Evolutionary conservation across 2,329 filamentous ascomycete species (phyloP).

Genomic region (Aspergillus arachidicola): DNA sequence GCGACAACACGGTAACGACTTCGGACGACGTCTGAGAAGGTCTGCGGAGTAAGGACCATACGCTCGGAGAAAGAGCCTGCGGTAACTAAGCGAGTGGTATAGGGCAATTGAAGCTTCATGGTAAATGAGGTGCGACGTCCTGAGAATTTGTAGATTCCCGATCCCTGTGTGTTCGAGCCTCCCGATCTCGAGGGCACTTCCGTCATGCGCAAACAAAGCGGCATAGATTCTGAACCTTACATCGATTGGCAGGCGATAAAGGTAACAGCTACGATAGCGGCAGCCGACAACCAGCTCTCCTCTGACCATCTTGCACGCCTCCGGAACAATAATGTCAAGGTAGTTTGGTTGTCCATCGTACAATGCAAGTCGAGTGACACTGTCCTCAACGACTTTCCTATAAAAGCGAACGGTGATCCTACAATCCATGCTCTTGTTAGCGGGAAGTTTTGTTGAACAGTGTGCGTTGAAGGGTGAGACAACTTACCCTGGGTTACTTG

Average conservation of each 20-base stretch:
- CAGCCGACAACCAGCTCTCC: constrained; percentile 5
- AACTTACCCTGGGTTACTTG: constrained; percentile 14
- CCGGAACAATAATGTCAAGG: constrained; percentile 7
- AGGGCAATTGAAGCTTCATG: constrained; percentile 23
- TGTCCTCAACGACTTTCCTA: constrained; percentile 9
- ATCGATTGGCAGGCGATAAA: constrained; percentile 19
- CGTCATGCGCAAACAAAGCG: constrained; percentile 14
- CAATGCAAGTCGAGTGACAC: constrained; percentile 5
- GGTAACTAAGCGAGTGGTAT: constrained; percentile 20
- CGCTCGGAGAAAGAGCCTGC: constrained; percentile 16
- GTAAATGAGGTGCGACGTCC: constrained; percentile 20
- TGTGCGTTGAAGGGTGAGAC: not conserved
- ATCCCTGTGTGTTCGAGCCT: constrained; percentile 6
- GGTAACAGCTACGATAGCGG: constrained; percentile 11
- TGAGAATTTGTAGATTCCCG: constrained; percentile 18
- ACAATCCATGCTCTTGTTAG: not conserved
- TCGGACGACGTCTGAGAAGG: constrained; percentile 15
- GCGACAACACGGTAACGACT: constrained; percentile 13
- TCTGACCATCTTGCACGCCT: constrained; percentile 13
- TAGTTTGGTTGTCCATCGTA: constrained; percentile 10
- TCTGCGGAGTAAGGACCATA: constrained; percentile 15
- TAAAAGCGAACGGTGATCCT: constrained; percentile 16
- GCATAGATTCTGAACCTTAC: constrained; percentile 18
- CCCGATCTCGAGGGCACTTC: constrained; percentile 16
- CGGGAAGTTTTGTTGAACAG: not conserved